A percentile compares a stretch with the other conserved stretches of the same genome.
These are phyloP conservation scores for Ceratocystis eucalypticola DNA, from an alignment of 2,329 filamentous ascomycete species.

Conservation along the genomic window DNA sequence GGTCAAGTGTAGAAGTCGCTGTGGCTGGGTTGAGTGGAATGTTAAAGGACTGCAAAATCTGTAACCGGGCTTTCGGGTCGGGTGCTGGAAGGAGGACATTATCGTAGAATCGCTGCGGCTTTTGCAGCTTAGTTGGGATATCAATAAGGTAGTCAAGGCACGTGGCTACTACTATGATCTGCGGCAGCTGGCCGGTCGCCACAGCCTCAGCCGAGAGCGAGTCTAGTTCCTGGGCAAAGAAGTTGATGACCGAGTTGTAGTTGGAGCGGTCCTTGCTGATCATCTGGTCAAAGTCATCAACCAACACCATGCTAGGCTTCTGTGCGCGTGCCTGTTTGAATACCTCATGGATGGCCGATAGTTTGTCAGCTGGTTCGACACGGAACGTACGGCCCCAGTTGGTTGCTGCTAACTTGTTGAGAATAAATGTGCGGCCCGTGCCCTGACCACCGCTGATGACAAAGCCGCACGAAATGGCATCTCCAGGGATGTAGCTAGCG, in stretches of 20 bases:
- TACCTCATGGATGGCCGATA: conserved; percentile 46
- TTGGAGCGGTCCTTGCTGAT: conserved; percentile 46
- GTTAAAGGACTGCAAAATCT: conserved; percentile 55
- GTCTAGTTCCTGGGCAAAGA: conserved; percentile 43
- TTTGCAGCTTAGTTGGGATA: conserved; percentile 55
- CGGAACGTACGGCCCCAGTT: conserved; percentile 58
- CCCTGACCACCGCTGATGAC: conserved; percentile 71
- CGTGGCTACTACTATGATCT: conserved; percentile 61
- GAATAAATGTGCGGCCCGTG: conserved; percentile 68
- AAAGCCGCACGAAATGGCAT: conserved; percentile 41
- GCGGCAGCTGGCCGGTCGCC: conserved; percentile 31
- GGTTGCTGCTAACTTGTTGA: conserved; percentile 52
- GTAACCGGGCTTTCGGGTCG: conserved; percentile 52
- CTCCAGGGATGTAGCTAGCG: conserved; percentile 24
- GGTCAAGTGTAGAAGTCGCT: conserved; percentile 39
- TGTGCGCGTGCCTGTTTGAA: conserved; percentile 56
- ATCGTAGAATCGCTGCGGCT: conserved; percentile 47
- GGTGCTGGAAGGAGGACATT: conserved; percentile 68
- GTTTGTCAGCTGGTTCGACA: conserved; percentile 43
- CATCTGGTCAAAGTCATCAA: conserved; percentile 64
- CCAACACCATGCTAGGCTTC: conserved; percentile 64
- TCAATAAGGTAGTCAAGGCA: conserved; percentile 58
- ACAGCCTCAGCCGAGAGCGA: conserved; percentile 33
- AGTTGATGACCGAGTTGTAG: conserved; percentile 36
- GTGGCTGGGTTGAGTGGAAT: conserved; percentile 35